Evolutionary conservation across 2,329 filamentous ascomycete genomes (phyloP).

Genomic region (Metarhizium humberi): DNA sequence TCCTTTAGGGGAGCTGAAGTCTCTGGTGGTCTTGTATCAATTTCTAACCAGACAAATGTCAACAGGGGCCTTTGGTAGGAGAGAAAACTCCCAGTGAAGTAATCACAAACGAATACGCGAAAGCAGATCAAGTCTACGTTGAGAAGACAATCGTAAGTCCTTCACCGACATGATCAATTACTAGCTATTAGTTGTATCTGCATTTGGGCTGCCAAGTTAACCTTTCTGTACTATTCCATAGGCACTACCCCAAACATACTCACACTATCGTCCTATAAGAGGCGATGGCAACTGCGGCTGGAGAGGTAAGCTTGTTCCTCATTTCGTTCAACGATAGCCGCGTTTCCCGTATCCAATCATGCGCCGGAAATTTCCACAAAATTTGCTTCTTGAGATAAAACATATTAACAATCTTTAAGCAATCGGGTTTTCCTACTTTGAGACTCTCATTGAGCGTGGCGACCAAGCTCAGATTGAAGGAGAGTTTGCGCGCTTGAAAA

Average conservation of each 20-base stretch:
- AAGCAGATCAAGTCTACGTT: slow-evolving; percentile 75
- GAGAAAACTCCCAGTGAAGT: slow-evolving; percentile 65
- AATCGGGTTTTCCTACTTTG: slow-evolving; percentile 88
- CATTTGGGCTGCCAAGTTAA: neutral
- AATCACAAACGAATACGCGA: slow-evolving; percentile 79
- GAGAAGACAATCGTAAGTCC: slow-evolving; percentile 73
- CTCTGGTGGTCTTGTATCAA: neutral
- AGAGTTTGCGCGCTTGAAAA: slow-evolving; percentile 64
- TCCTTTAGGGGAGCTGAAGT: neutral
- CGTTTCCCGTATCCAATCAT: neutral
- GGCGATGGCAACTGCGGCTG: slow-evolving; percentile 96
- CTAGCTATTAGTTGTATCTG: too few relatives aligned
- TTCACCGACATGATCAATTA: neutral
- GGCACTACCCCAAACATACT: slow-evolving; percentile 75
- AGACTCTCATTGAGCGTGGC: slow-evolving; percentile 63
- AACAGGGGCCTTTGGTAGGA: slow-evolving; percentile 74
- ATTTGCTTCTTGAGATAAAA: neutral
- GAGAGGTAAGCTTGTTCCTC: slow-evolving; percentile 62
- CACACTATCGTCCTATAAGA: slow-evolving; percentile 76
- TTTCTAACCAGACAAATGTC: neutral
- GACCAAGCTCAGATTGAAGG: slow-evolving; percentile 55
- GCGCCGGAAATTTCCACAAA: neutral
- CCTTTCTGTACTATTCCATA: slow-evolving; percentile 23
- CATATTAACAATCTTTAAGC: slow-evolving; percentile 40
- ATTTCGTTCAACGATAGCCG: neutral